Percentiles rank a stretch among this genome's conserved stretches.
phyloP scores from a whole-genome alignment of 768 basidiomycete species.

The Tulasnella sp. region DNA sequence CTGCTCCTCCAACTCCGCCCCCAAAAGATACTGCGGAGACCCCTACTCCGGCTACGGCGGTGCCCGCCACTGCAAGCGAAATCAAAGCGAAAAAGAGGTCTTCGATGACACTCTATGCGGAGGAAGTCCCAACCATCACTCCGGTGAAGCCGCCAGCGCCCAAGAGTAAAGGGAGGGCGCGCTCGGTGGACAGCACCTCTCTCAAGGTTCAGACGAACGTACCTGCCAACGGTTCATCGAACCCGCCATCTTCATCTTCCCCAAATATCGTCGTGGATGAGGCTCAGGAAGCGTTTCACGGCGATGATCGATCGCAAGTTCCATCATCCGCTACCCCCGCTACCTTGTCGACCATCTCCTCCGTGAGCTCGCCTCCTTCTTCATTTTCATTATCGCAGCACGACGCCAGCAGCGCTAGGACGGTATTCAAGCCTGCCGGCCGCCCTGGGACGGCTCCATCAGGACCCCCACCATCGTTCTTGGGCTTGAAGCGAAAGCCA shows the following conservation, averaged over 20 bases:
- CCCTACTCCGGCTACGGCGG: background rate
- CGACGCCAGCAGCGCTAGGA: background rate
- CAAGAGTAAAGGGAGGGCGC: background rate
- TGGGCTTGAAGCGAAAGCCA: background rate
- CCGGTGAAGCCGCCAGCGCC: background rate
- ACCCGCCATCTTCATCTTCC: background rate
- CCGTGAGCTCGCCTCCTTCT: background rate
- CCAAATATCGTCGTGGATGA: conserved; percentile 1
- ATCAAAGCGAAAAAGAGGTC: background rate
- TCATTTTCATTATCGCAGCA: background rate
- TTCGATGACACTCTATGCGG: background rate
- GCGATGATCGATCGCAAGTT: background rate
- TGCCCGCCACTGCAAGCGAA: background rate
- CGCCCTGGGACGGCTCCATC: background rate
- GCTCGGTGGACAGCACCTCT: background rate
- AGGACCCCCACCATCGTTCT: background rate
- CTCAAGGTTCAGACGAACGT: background rate
- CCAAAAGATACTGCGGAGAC: background rate
- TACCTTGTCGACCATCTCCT: background rate
- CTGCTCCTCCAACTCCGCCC: background rate
- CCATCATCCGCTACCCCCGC: background rate
- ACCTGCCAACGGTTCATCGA: background rate
- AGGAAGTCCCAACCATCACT: background rate
- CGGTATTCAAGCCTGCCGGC: background rate
- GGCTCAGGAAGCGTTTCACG: background rate